Base-by-base conservation (phyloP, 768 basidiomycete genomes). In the Kwoniella botswanensis region DNA sequence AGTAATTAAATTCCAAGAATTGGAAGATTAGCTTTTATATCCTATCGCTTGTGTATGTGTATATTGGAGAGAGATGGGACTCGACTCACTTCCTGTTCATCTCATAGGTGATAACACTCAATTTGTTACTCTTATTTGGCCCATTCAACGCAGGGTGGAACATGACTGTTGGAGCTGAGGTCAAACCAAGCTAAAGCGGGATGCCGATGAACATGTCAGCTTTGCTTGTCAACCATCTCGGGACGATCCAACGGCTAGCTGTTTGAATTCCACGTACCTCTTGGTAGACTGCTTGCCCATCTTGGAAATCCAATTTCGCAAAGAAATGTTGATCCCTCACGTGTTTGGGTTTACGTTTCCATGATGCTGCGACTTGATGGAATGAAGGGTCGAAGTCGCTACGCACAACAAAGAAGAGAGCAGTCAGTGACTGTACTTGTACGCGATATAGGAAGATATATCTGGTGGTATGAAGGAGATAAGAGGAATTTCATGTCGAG, bases 301-400 rank as follows among this genome's bases (percentile, higher is more conserved):
- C 86, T 78, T 92, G 89, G 80, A 97, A 98, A 84, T 99, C 97
- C 41, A 93, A 82, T 13, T 90, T 90, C 10, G 90, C 97, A 79
- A 98, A 99, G 88, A 98, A 95, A 83, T 98, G 95, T 66, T 86
- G 85, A 82, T 93, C 87, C 53, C 90, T 88, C n/a, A 91, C 84
- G 22, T 86, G 86, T 67, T 87, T 76, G 9, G 91, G 84, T 10
- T 88, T 87, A 15, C 86, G 86, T 3, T 87, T 81, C 94, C 94
- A 98, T n/a, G 93, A 89, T 76, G 89, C 89, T 44, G 92, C 91
- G 13, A 96, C 90, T 3, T 89, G 85, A n/a, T 87, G 87, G 88
- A 90, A 97, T 5, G 90, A 86, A 7, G 95, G 93, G 61, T 92
- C 88, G 79, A 98, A 96, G 75, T 92, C 88, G 82, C 94, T 96